A percentile compares a stretch with the other conserved stretches of the same genome.
Conservation (phyloP, 2,329 filamentous ascomycete genomes). For the Pseudogymnoascus sp. region DNA sequence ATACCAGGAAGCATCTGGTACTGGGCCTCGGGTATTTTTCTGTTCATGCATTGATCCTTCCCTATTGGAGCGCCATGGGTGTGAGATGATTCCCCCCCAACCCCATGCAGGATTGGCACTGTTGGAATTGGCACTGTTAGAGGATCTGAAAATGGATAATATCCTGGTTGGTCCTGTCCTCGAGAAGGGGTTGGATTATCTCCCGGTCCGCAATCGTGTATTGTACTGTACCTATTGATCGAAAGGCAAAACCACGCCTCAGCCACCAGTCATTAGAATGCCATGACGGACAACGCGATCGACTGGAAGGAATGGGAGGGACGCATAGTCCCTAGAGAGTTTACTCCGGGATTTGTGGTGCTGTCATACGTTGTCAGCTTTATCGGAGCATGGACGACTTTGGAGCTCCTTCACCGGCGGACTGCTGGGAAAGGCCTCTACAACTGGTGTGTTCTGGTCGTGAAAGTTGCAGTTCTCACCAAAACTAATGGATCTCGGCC, state of each 20-base stretch:
- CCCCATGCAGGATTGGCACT: background rate
- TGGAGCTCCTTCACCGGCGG: constrained; percentile 73
- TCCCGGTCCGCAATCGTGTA: background rate
- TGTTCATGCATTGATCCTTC: background rate
- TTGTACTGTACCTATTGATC: background rate
- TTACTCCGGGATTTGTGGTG: constrained; percentile 55
- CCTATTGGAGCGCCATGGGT: background rate
- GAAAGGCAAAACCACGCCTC: background rate
- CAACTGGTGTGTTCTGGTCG: constrained; percentile 52
- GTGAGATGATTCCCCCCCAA: background rate
- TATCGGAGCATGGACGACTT: constrained; percentile 67
- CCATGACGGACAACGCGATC: constrained; percentile 11
- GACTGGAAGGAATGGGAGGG: constrained; percentile 25
- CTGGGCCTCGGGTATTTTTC: background rate
- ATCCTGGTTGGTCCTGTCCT: background rate
- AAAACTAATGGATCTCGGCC: background rate
- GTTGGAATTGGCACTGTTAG: background rate
- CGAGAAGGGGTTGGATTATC: background rate
- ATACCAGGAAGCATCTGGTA: background rate
- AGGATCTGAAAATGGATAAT: background rate
- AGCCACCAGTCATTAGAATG: background rate
- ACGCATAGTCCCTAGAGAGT: constrained; percentile 41
- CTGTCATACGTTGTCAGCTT: constrained; percentile 65
- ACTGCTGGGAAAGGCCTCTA: constrained; percentile 60
- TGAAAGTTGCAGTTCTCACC: background rate